These are phyloP conservation scores for Physcomitrellopsis africana DNA, from an alignment of 225 moss, liverwort and hornwort genomes.

Conservation along the genomic window DNA sequence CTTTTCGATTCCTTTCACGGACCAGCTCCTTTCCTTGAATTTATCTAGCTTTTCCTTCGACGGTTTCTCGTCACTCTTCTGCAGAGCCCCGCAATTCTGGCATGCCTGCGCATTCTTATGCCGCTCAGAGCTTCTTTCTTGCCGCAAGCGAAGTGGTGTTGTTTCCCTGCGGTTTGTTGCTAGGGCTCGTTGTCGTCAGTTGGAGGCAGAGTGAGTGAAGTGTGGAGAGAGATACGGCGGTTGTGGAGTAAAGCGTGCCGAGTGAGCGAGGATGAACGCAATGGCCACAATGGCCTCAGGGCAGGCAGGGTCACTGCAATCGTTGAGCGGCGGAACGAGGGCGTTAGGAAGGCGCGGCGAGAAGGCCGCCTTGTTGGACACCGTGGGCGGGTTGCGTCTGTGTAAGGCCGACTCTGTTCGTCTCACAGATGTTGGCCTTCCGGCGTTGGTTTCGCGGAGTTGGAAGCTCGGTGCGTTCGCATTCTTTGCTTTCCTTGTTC, in stretches of 20 bases:
- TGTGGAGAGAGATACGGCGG: neutral
- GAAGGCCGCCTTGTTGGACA: slow-evolving; percentile 5
- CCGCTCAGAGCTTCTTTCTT: no score
- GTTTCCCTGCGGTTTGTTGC: neutral
- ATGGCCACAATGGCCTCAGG: slow-evolving; percentile 22
- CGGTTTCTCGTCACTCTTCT: no score
- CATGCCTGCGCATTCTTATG: no score
- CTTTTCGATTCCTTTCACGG: neutral
- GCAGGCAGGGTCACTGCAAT: slow-evolving; percentile 5
- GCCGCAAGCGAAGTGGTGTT: neutral
- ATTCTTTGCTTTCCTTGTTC: neutral
- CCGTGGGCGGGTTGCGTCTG: slow-evolving; percentile 19
- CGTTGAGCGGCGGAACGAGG: neutral
- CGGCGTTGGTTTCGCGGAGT: slow-evolving; percentile 5
- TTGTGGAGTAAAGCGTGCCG: neutral
- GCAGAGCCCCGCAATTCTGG: no score
- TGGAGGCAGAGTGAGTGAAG: neutral
- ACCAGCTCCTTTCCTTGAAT: neutral
- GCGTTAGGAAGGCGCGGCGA: neutral
- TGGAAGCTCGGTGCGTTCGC: slow-evolving; percentile 23
- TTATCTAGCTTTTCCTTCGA: no score
- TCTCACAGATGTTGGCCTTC: slow-evolving; percentile 13
- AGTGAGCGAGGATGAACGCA: slow-evolving; percentile 11
- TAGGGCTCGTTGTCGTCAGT: neutral
- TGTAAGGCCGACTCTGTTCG: slow-evolving; percentile 22